Evolutionary conservation across 129 eudicot species (phyloP).

Genomic region (Logfia minima): DNA sequence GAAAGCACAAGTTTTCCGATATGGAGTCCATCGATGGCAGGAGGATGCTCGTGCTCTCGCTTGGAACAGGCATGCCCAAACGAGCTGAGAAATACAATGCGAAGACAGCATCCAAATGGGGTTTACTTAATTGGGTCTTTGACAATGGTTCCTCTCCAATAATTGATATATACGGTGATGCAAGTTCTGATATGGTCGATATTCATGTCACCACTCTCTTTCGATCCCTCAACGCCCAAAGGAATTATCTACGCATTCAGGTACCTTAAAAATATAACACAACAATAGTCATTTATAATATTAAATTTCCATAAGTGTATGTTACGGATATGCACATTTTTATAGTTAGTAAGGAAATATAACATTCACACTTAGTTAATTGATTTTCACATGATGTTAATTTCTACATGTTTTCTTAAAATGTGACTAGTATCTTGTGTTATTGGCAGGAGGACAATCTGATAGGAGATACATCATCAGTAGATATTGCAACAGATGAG

Average conservation of each 20-base stretch:
- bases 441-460: conserved; percentile 49
- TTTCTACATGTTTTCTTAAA: no score
- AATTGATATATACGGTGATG: conserved; percentile 49
- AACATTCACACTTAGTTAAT: no score
- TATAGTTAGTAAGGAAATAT: background rate
- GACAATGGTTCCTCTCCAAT: conserved; percentile 59
- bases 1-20: conserved; percentile 38
- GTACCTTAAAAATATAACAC: conserved; percentile 18
- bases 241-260: conserved; percentile 79
- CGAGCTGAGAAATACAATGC: conserved; percentile 51
- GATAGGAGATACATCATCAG: conserved; percentile 55
- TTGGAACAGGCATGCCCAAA: conserved; percentile 63
- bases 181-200: conserved; percentile 81
- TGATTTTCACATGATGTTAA: background rate
- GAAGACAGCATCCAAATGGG: conserved; percentile 52
- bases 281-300: background rate
- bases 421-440: background rate
- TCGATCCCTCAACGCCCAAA: conserved; percentile 46
- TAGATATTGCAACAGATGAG: conserved; percentile 53
- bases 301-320: background rate
- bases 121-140: conserved; percentile 61
- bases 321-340: no score
- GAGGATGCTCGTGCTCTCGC: conserved; percentile 67
- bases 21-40: conserved; percentile 44
- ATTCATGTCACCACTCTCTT: conserved; percentile 74